Conservation (phyloP, 2,329 filamentous ascomycete genomes). For the Fusarium multiceps region DNA sequence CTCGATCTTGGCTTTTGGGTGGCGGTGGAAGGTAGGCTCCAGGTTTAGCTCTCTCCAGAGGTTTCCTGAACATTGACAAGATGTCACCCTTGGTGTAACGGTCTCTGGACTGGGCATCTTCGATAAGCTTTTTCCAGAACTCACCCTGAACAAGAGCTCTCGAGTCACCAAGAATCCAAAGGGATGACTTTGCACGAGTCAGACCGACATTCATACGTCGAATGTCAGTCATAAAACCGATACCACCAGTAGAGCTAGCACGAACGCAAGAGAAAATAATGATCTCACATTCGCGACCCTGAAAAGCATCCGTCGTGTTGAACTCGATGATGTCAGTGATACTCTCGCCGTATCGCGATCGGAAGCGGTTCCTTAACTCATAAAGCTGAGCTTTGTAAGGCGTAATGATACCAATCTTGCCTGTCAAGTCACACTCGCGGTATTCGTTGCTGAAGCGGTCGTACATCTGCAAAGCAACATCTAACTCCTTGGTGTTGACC, state of each 20-base stretch:
- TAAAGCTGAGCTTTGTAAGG: slow-evolving; percentile 95
- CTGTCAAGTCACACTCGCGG: slow-evolving; percentile 72
- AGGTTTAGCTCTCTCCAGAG: slow-evolving; percentile 53
- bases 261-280: slow-evolving; percentile 99
- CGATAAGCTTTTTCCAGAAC: slow-evolving; percentile 89
- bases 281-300: slow-evolving; percentile 95
- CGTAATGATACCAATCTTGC: slow-evolving; percentile 96
- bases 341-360: slow-evolving; percentile 74
- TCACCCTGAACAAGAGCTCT: slow-evolving; percentile 85
- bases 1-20: slow-evolving; percentile 21
- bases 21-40: slow-evolving; percentile 35
- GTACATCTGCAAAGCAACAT: slow-evolving; percentile 87
- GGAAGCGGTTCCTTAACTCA: slow-evolving; percentile 81
- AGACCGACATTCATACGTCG: slow-evolving; percentile 99
- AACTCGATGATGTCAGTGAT: slow-evolving; percentile 90
- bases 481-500: slow-evolving; percentile 87
- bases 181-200: slow-evolving; percentile 93
- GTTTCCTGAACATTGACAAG: slow-evolving; percentile 60
- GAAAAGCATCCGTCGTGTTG: slow-evolving; percentile 98
- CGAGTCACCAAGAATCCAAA: slow-evolving; percentile 97
- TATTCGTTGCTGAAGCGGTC: slow-evolving; percentile 82
- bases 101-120: slow-evolving; percentile 79
- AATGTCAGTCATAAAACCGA: slow-evolving; percentile 98
- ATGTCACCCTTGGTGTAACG: slow-evolving; percentile 78
- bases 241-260: slow-evolving; percentile 90